These are phyloP conservation scores for Starmera dryadoides DNA, from an alignment of 805 yeast genomes.

Conservation along the genomic window DNA sequence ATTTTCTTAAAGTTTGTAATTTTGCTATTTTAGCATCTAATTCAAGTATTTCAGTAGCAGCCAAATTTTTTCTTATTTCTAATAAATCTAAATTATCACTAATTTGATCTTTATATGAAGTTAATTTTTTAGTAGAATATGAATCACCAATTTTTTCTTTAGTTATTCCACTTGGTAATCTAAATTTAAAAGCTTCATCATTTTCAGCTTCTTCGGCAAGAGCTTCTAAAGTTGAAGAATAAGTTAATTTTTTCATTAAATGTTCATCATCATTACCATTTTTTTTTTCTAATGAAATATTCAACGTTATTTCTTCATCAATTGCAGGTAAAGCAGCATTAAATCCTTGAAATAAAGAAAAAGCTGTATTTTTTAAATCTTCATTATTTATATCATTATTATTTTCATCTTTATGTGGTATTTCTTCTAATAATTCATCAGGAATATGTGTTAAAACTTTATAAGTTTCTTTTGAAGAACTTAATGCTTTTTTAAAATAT, in stretches of 20 bases:
- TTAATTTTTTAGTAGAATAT: slow-evolving; percentile 33
- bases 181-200: slow-evolving; percentile 15
- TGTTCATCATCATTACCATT: slow-evolving; percentile 12
- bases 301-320: slow-evolving; percentile 32
- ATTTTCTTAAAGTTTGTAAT: slow-evolving; percentile 41
- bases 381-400: slow-evolving; percentile 2
- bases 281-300: slow-evolving; percentile 15
- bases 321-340: slow-evolving; percentile 48
- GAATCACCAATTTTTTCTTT: slow-evolving; percentile 33
- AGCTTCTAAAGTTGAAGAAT: slow-evolving; percentile 10
- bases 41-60: slow-evolving; percentile 58
- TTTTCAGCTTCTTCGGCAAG: slow-evolving; percentile 16
- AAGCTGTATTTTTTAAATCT: slow-evolving; percentile 12
- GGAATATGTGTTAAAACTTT: slow-evolving; percentile 48
- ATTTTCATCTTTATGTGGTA: slow-evolving; percentile 31
- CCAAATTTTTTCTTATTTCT: slow-evolving; percentile 57
- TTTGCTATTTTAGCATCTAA: slow-evolving; percentile 50
- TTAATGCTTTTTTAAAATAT: slow-evolving; percentile 29
- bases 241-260: slow-evolving; percentile 11
- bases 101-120: slow-evolving; percentile 30
- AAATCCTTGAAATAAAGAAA: slow-evolving; percentile 66
- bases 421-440: slow-evolving; percentile 50
- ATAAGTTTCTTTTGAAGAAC: slow-evolving; percentile 31
- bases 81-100: slow-evolving; percentile 43
- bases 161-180: slow-evolving; percentile 33